A percentile compares a stretch with the other conserved stretches of the same genome.
Evolutionary conservation across 345 rosid genomes (phyloP).

Genomic region (Eucalyptus leucophloia): DNA sequence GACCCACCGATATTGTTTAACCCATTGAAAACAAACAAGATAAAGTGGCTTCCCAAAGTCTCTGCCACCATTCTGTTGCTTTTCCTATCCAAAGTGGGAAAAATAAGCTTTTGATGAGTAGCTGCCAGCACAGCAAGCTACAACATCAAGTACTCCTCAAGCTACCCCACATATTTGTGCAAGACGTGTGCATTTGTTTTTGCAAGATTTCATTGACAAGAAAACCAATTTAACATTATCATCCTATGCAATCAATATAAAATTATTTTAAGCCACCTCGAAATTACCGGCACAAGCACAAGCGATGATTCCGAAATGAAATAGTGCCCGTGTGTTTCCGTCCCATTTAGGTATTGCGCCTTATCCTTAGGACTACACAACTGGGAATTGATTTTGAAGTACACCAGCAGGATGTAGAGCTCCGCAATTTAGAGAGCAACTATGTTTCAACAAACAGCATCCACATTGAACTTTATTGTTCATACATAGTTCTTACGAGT

Average conservation of each 20-base stretch:
- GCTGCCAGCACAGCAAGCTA: neutral
- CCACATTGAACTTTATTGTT: neutral
- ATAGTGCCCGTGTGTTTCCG: neutral
- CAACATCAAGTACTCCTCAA: neutral
- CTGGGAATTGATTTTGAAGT: neutral
- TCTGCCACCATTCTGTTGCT: slow-evolving; percentile 8
- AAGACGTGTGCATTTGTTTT: neutral
- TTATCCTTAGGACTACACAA: neutral
- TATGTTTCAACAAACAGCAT: neutral
- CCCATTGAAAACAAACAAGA: slow-evolving; percentile 8
- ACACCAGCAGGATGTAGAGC: neutral
- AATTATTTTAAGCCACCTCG: neutral
- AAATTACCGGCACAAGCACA: neutral
- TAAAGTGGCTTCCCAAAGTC: neutral
- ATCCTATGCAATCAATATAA: neutral
- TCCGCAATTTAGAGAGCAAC: neutral
- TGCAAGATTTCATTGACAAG: neutral
- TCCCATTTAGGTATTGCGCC: neutral
- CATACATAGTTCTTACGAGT: neutral
- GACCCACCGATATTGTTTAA: neutral
- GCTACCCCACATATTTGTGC: neutral
- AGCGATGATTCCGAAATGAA: neutral
- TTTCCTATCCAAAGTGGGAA: neutral
- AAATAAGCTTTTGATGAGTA: slow-evolving; percentile 2
- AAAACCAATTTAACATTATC: neutral